These are phyloP conservation scores for Gamarada debralockiae DNA, from an alignment of 495 filamentous ascomycete genomes.

Conservation along the genomic window DNA sequence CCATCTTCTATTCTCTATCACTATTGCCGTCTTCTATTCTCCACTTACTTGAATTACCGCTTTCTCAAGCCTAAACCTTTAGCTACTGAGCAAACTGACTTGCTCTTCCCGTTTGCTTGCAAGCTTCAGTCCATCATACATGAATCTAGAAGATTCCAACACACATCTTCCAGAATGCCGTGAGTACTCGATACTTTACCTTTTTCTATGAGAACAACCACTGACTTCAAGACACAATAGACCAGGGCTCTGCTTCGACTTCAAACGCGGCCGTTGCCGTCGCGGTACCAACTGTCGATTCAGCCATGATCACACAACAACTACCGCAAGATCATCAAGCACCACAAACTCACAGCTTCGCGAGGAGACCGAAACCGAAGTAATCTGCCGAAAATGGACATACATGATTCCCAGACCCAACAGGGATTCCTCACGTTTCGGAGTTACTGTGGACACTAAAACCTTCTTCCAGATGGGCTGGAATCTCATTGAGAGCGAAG, in stretches of 20 bases:
- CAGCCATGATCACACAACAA: constrained; percentile 20
- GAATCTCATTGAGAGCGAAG: constrained; percentile 21
- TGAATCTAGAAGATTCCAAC: constrained; percentile 11
- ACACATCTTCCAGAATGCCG: constrained; percentile 17
- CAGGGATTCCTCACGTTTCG: constrained; percentile 17
- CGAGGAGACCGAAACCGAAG: constrained; percentile 26
- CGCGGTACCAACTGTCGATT: constrained; percentile 20
- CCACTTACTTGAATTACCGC: constrained; percentile 15
- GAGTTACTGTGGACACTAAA: constrained; percentile 19
- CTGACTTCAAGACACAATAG: constrained; percentile 21
- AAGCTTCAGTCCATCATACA: constrained; percentile 15
- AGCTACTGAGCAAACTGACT: constrained; percentile 6
- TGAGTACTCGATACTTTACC: constrained; percentile 16
- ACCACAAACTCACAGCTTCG: constrained; percentile 17
- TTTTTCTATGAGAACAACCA: constrained; percentile 15
- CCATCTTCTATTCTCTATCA: not conserved
- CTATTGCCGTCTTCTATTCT: constrained; percentile 10
- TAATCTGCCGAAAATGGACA: constrained; percentile 28
- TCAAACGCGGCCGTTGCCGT: constrained; percentile 17
- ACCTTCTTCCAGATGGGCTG: constrained; percentile 23
- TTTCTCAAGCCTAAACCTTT: constrained; percentile 13
- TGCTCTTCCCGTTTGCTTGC: constrained; percentile 13
- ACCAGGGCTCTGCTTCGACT: constrained; percentile 19
- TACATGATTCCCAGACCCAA: constrained; percentile 32
- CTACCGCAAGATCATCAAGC: constrained; percentile 16